phyloP scores from a whole-genome alignment of 106 monocot species.

The Vanilla planifolia region DNA sequence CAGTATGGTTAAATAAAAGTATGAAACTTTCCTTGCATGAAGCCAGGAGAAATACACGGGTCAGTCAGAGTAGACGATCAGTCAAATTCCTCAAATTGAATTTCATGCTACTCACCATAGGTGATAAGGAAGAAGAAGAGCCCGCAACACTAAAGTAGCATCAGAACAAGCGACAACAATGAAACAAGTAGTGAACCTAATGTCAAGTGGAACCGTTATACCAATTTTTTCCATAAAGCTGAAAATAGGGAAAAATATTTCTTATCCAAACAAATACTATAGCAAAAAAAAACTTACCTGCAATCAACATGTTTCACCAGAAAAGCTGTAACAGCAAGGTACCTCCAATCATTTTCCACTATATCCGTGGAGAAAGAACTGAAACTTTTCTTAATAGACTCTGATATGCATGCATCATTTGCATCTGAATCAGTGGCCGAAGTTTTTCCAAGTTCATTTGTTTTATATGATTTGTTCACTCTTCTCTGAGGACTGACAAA shows the following conservation, averaged over 20 bases:
- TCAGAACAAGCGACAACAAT: conserved; percentile 92
- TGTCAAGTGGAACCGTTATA: not conserved
- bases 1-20: not conserved
- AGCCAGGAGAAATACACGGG: not conserved
- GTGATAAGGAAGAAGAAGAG: conserved; percentile 77
- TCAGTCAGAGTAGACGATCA: not conserved
- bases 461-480: conserved; percentile 6
- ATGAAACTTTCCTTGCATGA: not conserved
- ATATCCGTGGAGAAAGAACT: conserved; percentile 18
- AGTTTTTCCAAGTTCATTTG: conserved; percentile 8
- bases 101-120: conserved; percentile 50
- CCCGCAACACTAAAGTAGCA: conserved; percentile 66
- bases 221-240: not conserved
- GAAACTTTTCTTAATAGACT: conserved; percentile 3
- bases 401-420: conserved; percentile 10
- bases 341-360: conserved; percentile 94
- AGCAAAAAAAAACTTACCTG: conserved; percentile 25
- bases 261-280: not conserved
- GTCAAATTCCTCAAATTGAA: not conserved
- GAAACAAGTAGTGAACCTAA: conserved; percentile 78
- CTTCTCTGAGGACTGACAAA: conserved; percentile 15
- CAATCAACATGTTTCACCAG: conserved; percentile 44
- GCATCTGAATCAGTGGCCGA: conserved; percentile 5
- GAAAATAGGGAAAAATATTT: not conserved
- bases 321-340: conserved; percentile 92